Conservation (phyloP, 2,329 filamentous ascomycete genomes). For the Magnaporthiopsis incrustans region DNA sequence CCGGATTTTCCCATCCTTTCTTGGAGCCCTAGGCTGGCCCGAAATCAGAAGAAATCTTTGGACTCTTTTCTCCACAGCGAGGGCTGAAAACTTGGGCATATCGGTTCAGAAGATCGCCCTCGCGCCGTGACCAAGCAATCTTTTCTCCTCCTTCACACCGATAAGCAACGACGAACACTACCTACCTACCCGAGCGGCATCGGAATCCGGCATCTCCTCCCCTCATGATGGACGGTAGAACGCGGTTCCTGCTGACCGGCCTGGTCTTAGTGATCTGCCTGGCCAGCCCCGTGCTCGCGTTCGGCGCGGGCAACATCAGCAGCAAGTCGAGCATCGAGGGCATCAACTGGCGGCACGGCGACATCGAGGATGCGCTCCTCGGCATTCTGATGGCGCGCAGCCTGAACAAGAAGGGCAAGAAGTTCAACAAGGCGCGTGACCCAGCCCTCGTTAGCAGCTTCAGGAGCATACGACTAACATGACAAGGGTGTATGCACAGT, state of each 20-base stretch:
- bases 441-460: not conserved
- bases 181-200: not conserved
- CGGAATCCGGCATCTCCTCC: conserved; percentile 9
- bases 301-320: conserved; percentile 85
- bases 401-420: conserved; percentile 52
- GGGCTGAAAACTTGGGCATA: not conserved
- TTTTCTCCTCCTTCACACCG: not conserved
- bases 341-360: conserved; percentile 65
- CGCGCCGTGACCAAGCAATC: not conserved
- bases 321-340: conserved; percentile 70
- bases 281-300: conserved; percentile 62
- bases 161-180: not conserved
- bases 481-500: not conserved
- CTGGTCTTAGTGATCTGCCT: conserved; percentile 57
- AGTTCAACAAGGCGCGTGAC: conserved; percentile 72
- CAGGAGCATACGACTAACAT: not conserved
- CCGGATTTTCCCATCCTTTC: not conserved
- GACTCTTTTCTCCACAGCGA: not conserved
- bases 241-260: conserved; percentile 43
- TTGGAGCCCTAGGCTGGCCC: not conserved
- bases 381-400: conserved; percentile 56
- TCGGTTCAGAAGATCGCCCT: not conserved
- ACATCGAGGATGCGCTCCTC: conserved; percentile 87
- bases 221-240: conserved; percentile 41
- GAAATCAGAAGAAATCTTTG: not conserved